Base-by-base conservation (phyloP, 441 rosid genomes). In the Eutrema salsugineum region DNA sequence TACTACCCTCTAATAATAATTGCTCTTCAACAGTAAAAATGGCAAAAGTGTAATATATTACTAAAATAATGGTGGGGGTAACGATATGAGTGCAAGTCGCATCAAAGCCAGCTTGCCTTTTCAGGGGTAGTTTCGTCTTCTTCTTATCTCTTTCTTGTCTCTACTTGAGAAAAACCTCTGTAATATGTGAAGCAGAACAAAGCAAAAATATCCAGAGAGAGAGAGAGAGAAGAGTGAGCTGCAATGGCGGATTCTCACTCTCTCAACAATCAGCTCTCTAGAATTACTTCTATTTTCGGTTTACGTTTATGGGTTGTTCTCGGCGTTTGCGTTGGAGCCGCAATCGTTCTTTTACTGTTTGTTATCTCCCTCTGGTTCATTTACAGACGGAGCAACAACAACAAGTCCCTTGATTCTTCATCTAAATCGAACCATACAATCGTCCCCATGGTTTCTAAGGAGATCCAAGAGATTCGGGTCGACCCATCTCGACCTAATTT, bases 351-450 rank as follows among this genome's bases (percentile, higher is more conserved):
- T 22, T 66, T 90, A 60, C 97, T 94, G 56, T 88, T 90, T 80
- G 79, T 94, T 19, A 82, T 91, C 30, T 88, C 97, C 61, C 88
- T 94, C 63, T 94, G 91, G 88, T 84, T 94, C 77, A 88, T 93
- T 38, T 83, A 89, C 28, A 86, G 81, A 69, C 80, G 89, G 67
- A 78, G 68, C 71, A 70, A 68, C 36, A 70, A 66, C 36, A 66
- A 50, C 46, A 68, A 50, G 9, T 27, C 69, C 58, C 53, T 60
- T 20, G 80, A 70, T 6, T 65, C 80, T 30, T 56, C 78, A n/a
- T 38, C 83, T 2, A 79, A 66, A 12, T 24, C 62, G n/a, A 79
- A 64, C 55, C 77, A 78, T 57, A 78, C 83, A 6, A 82, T 86
- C n/a, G 87, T 89, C 65, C 96, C 97, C 1, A 84, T 63, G 17